phyloP scores from a whole-genome alignment of 805 yeast species.

The Brettanomyces naardenensis region DNA sequence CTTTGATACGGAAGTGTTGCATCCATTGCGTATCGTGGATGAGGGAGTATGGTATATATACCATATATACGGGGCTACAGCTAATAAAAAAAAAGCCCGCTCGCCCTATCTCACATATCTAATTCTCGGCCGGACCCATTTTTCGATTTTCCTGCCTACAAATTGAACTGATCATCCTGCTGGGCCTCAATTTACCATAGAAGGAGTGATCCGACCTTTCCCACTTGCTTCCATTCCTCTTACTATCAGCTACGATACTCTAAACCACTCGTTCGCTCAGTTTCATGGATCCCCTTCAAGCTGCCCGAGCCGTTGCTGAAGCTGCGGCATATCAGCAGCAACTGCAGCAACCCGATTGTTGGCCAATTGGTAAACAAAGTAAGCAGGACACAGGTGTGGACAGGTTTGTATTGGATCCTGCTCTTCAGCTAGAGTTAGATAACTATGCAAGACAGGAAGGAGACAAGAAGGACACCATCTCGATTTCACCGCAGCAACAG shows the following conservation, averaged over 20 bases:
- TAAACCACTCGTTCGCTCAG: too few relatives aligned
- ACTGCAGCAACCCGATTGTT: not conserved
- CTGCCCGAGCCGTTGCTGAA: slow-evolving; percentile 3
- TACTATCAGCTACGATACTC: too few relatives aligned
- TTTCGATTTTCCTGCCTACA: too few relatives aligned
- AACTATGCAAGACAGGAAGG: slow-evolving; percentile 6
- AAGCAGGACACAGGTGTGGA: slow-evolving; percentile 2
- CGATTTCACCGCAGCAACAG: not conserved
- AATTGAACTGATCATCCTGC: too few relatives aligned
- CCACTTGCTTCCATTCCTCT: too few relatives aligned
- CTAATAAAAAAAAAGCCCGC: too few relatives aligned
- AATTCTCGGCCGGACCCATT: too few relatives aligned
- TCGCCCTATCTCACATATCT: too few relatives aligned
- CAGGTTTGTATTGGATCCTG: slow-evolving; percentile 19
- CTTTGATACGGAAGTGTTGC: slow-evolving; percentile 10
- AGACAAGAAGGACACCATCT: not conserved
- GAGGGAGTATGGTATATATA: not conserved
- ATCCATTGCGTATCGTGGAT: not conserved
- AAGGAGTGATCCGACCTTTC: too few relatives aligned
- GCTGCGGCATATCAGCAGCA: slow-evolving; percentile 2
- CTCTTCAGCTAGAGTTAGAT: slow-evolving; percentile 16
- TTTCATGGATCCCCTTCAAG: slow-evolving; percentile 5
- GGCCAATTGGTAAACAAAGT: not conserved
- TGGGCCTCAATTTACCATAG: too few relatives aligned
- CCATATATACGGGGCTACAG: not conserved